A percentile compares a stretch with the other conserved stretches of the same genome.
Conservation (phyloP, 441 rosid genomes). For the Euphorbia schlechtendalii region DNA sequence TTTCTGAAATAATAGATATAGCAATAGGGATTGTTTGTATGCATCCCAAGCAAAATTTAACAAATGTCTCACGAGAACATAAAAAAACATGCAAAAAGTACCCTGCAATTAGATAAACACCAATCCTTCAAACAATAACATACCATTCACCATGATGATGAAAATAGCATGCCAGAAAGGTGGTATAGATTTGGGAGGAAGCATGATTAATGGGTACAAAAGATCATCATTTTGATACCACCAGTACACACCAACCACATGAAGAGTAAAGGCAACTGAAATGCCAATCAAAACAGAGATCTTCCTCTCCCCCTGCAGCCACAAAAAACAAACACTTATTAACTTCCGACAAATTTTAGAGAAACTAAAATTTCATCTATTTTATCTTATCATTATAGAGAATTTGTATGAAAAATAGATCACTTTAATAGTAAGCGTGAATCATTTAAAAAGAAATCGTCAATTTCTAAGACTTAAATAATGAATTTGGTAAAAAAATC, state of each 20-base stretch:
- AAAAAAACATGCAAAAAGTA: neutral
- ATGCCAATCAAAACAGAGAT: slow-evolving; percentile 37
- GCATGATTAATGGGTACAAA: slow-evolving; percentile 46
- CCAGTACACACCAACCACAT: slow-evolving; percentile 53
- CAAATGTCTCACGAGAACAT: neutral
- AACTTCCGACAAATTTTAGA: too few relatives aligned
- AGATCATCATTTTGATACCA: slow-evolving; percentile 48
- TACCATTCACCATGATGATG: slow-evolving; percentile 55
- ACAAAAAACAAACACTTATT: too few relatives aligned
- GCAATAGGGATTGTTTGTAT: neutral
- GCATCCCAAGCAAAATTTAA: neutral
- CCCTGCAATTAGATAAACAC: neutral
- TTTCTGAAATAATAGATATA: neutral
- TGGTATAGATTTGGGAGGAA: slow-evolving; percentile 49
- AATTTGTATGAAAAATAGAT: too few relatives aligned
- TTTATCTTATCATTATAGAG: too few relatives aligned
- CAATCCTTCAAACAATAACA: slow-evolving; percentile 18
- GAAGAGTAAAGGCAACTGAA: slow-evolving; percentile 37
- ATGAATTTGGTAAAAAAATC: too few relatives aligned
- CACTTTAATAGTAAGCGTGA: too few relatives aligned
- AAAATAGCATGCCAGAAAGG: slow-evolving; percentile 61
- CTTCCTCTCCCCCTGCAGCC: slow-evolving; percentile 58
- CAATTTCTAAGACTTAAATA: too few relatives aligned
- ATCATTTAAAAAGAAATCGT: too few relatives aligned
- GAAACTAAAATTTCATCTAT: too few relatives aligned